Evolutionary conservation across 257 asterid species (phyloP), one percentile per base, ranked within the genome.

Genomic region (Ilex asprella): DNA sequence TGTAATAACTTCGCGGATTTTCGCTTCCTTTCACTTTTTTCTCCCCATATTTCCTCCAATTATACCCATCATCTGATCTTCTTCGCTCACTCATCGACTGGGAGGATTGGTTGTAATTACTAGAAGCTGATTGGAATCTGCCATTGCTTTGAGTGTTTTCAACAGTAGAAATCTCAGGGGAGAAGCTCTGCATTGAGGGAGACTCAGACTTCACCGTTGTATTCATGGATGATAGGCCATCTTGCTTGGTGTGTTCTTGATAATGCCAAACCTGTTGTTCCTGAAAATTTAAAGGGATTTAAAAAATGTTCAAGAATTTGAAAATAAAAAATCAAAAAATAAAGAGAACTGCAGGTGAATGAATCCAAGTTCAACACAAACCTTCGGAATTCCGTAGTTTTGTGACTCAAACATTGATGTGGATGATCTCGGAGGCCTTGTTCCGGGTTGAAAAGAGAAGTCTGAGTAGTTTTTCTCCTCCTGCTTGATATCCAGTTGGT

Each of bases 31-130:
- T 91, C 52, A 91, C 96, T 58, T 84, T 89, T 53, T 91, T 91
- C 80, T 91, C 96, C 21, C 96, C 96, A 56, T 91, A 91, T 60
- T 91, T 91, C 39, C 96, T 80, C 96, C 96, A 91, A 68, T 91
- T 91, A 60, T 88, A 91, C 1, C 96, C 96, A 16, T 91, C 98
- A 2, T 88, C 91, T 7, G 89, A 71, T 10, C 79, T 79, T 55
- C 63, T 65, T 39, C 69, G 66, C n/a, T 70, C 81, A n/a, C 49
- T 67, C 35, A 59, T 31, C 6, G 75, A 61, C 71, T 65, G 83
- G 16, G 84, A 70, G 16, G 80, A 62, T 46, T 63, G 71, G 51
- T 77, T 81, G 46, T 70, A 65, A 16, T 75, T 74, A 58, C 73
- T 69, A 59, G 57, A 43, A 8, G 69, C 70, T 2, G 71, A 47